Evolutionary conservation across 345 rosid genomes (phyloP), one percentile per base, ranked within the genome.

Genomic region (Populus tremula): DNA sequence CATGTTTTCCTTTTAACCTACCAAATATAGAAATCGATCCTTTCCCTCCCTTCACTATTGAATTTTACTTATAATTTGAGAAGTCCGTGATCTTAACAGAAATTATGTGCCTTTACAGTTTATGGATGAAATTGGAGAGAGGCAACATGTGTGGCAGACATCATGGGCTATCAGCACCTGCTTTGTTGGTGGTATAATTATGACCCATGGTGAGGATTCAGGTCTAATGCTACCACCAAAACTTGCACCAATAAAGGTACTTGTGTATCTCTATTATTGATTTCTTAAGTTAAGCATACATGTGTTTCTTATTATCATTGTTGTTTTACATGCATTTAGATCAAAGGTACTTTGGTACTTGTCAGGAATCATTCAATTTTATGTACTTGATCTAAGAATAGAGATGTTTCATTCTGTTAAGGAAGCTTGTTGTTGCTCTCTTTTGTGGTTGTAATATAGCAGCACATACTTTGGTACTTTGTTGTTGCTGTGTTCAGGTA

Each of bases 91-190:
- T 61, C 35, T 18, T 59, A 45, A 35, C 10, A 69, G 64, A 71
- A 47, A 73, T 73, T 6, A 21, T 72, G 36, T 79, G 29, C 47
- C 75, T 78, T n/a, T 86, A 69, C 88, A 96, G 99, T 93, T 92
- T 87, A 82, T 86, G 63, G 97, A 92, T 85, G 97, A 96, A 86
- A 93, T 77, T 89, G 97, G 98, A 67, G 88, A 90, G 76, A 90
- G 98, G 87, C 93, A 92, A 80, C 91, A 91, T 79, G 98, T 96
- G 79, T 93, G 97, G 98, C 98, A 96, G 90, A 96, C 99, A 79
- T 93, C 98, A 82, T 96, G 98, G 99, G 97, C 97, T 75, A 82
- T 96, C 70, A 93, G 98, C 80, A 96, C 99, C 56, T 90, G 97
- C 78, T 96, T 96, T 88, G 90, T 93, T 33, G 99, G 98, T 72